Base-by-base conservation (phyloP, 192 early-diverging fungal species). In the Physocladia obscura region DNA sequence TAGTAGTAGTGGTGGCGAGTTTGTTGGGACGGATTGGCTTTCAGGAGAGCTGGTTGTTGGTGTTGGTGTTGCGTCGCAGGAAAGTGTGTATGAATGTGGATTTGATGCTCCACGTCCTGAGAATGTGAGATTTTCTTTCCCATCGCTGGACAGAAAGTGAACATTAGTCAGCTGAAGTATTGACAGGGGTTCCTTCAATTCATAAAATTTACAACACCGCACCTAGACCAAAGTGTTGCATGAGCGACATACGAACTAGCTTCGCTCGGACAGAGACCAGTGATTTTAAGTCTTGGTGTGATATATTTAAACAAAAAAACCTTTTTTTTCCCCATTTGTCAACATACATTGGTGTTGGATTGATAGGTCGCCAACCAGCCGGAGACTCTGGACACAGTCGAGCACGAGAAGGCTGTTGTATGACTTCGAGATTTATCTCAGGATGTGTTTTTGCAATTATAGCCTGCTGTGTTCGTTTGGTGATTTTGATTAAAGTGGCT, bases 341-440 rank as follows among this genome's bases (percentile, higher is more conserved):
- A 13, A 36, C 30, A 29, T 22, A 52, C 49, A 68, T 57, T n/a
- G 50, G 65, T 19, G 51, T 6, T 3, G 54, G 65, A 8, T 36
- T 17, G 15, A 57, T 68, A 1, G 65, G 65, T 32, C 65, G 34
- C 24, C 54, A 36, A 35, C 56, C 63, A n/a, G 49, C 22, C 15
- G 35, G 73, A 15, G 63, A 50, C 49, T 79, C 79, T 3, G 77
- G 77, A 49, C 81, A 81, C 62, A 82, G 74, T 4, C 81, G 62
- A 4, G 77, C 75, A 17, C 81, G 55, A 21, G 39, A 26, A 2
- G 81, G 77, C 37, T 79, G 77, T 57, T 82, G 81, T 5, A 73
- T 32, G 31, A 82, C 49, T 8, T 70, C 51, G 8, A 82, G 52
- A 40, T 65, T 8, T 38, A 48, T 15, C 6, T 30, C 3, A 26